Evolutionary conservation across 371 early-diverging fungal species (phyloP).

Genomic region (Synchytrium microbalum): DNA sequence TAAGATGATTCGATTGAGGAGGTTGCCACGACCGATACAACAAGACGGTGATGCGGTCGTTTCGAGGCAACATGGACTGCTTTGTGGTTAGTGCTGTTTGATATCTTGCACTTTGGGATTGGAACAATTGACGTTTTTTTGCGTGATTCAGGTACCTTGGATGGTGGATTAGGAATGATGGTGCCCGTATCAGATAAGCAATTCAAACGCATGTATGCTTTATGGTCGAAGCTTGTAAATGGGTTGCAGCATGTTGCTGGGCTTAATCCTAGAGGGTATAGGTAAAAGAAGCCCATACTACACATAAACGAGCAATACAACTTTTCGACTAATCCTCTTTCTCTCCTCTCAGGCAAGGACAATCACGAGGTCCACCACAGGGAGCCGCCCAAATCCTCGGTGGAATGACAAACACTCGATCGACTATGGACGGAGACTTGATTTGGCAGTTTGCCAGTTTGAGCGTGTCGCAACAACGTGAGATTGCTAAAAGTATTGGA

Average conservation of each 20-base stretch:
- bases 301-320: constrained; percentile 5
- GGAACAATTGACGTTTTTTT: constrained; percentile 2
- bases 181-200: constrained; percentile 81
- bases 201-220: constrained; percentile 72
- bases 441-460: constrained; percentile 64
- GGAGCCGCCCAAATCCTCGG: constrained; percentile 52
- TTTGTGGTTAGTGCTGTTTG: constrained; percentile 20
- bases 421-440: constrained; percentile 79
- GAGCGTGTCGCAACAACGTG: constrained; percentile 62
- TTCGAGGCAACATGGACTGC: constrained; percentile 24
- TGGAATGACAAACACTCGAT: constrained; percentile 33
- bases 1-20: constrained; percentile 44
- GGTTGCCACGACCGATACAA: neutral
- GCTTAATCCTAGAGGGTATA: constrained; percentile 82
- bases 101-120: neutral
- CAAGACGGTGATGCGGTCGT: constrained; percentile 9
- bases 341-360: neutral
- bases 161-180: constrained; percentile 65
- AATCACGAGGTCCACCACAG: constrained; percentile 37
- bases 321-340: constrained; percentile 1
- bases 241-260: constrained; percentile 77
- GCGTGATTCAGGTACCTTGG: constrained; percentile 41
- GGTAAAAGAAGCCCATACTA: constrained; percentile 20
- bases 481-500: constrained; percentile 83
- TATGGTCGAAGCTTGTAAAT: constrained; percentile 73